Base-by-base conservation (phyloP, 768 basidiomycete genomes). In the Hortiboletus campestris region DNA sequence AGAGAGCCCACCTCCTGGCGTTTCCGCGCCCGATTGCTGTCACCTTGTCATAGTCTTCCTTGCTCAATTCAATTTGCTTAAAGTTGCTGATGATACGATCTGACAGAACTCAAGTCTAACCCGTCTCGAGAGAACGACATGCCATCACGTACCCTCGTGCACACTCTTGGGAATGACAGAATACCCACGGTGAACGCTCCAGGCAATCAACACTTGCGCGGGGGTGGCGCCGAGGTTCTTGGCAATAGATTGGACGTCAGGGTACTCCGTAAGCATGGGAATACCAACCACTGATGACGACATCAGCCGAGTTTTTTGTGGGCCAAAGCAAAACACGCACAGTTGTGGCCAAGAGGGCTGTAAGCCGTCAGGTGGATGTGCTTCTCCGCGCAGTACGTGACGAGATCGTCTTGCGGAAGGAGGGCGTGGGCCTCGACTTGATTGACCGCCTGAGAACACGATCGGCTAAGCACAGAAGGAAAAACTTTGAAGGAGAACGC, bases 161-260 rank as follows among this genome's bases (percentile, higher is more conserved):
- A 91, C 88, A 52, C 83, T 85, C 80, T 94, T 94, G 17, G 92
- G 92, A 63, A 94, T 91, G 58, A 94, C 87, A 10, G 84, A 85
- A 70, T 84, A 86, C 13, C 91, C 92, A 40, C 90, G 81, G 62
- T 84, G 68, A 36, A 73, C 81, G 13, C 84, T 87, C 91, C 91
- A 95, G 0, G 90, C 89, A 57, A 96, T 74, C 51, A 94, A 78
- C 36, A 94, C 86, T 70, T 94, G 89, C 0, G 91, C 92, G 3
- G 89, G 75, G 1, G 86, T 86, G 6, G 84, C 86, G 34, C 75
- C 74, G 35, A 87, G 77, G 63, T 76, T 78, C 57, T 82, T 70
- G 20, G 90, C 91, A 45, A 93, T 78, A 51, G 80, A 79, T 44
- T 77, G 63, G 25, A 94, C 80, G 44, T 74, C 75, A 5, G 82